Evolutionary conservation across 352 stramenopile genomes (phyloP).

Genomic region (Blastocystis sp.): DNA sequence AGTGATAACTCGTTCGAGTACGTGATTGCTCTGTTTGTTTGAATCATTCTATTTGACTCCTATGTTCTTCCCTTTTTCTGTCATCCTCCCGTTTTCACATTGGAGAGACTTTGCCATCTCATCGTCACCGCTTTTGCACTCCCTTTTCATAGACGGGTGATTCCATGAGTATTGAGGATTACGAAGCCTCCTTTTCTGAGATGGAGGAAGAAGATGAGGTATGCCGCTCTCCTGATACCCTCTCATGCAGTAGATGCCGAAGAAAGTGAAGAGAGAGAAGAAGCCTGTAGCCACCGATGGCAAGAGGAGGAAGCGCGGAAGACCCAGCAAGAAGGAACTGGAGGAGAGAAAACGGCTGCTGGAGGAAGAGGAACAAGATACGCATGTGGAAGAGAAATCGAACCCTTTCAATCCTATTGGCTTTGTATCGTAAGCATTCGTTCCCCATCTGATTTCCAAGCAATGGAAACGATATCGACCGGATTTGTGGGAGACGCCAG

Average conservation of each 20-base stretch:
- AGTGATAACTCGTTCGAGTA: too few relatives aligned
- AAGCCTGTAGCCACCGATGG: not conserved
- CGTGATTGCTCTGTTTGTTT: too few relatives aligned
- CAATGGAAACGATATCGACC: slow-evolving; percentile 38
- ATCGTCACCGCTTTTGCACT: too few relatives aligned
- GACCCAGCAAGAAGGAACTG: not conserved
- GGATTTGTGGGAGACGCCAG: slow-evolving; percentile 44
- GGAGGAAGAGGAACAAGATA: not conserved
- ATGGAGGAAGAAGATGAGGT: not conserved
- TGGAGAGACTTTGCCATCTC: too few relatives aligned
- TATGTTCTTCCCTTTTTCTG: too few relatives aligned
- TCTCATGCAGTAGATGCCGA: not conserved
- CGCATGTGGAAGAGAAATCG: not conserved
- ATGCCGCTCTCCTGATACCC: not conserved
- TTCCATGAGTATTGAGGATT: not conserved
- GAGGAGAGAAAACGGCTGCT: not conserved
- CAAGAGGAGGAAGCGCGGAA: not conserved
- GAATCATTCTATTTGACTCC: too few relatives aligned
- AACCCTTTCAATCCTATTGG: not conserved
- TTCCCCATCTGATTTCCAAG: not conserved
- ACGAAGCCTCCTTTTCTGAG: not conserved
- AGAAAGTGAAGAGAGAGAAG: not conserved
- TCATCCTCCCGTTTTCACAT: too few relatives aligned
- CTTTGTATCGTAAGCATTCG: not conserved
- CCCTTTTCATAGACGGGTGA: too few relatives aligned